Evolutionary conservation across 208 protist genomes (phyloP), one percentile per base, ranked within the genome.

Genomic region (Trypanosoma theileri): DNA sequence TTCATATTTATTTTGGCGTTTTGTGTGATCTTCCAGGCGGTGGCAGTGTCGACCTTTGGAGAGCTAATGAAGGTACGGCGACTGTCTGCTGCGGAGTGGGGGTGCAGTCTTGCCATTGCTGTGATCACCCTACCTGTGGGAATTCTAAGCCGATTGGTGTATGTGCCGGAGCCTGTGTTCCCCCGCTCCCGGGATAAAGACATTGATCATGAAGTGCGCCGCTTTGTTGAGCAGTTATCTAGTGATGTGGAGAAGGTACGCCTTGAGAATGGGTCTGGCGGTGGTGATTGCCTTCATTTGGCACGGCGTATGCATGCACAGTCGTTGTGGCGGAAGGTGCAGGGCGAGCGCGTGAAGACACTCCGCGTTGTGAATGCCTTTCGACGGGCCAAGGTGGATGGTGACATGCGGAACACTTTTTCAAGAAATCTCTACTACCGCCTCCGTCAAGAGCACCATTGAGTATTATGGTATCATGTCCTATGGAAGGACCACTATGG

Each of bases 41-140:
- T 97, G 11, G 88, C 95, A 1, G 90, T 98, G 22, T 74, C 96
- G 74, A 86, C 89, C 63, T 94, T 94, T 66, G 91, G 92, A 11
- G 76, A 90, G 22, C 91, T 97, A 60, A 95, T 96, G 89, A 64
- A 80, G n/a, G 92, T 96, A 16, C 76, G 75, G 7, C 16, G 54
- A 0, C 75, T 93, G 4, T 64, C 69, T 28, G 13, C 17, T 12
- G 60, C 66, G 4, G 71, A 93, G 73, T 96, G 90, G 88, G 53
- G 56, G 35, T 66, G 58, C n/a, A 80, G 69, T 48, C 6, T 82
- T 8, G 21, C 77, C 4, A 42, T 88, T 50, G 57, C 78, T 42
- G n/a, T 81, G 8, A 55, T 77, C 16, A 67, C 74, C 24, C 59
- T 82, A 21, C 59, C 76, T 13, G 35, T 81, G 3, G 69, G 73